These are phyloP conservation scores for Cordyceps cicadae DNA, from an alignment of 2,329 filamentous ascomycete genomes.

Conservation along the genomic window DNA sequence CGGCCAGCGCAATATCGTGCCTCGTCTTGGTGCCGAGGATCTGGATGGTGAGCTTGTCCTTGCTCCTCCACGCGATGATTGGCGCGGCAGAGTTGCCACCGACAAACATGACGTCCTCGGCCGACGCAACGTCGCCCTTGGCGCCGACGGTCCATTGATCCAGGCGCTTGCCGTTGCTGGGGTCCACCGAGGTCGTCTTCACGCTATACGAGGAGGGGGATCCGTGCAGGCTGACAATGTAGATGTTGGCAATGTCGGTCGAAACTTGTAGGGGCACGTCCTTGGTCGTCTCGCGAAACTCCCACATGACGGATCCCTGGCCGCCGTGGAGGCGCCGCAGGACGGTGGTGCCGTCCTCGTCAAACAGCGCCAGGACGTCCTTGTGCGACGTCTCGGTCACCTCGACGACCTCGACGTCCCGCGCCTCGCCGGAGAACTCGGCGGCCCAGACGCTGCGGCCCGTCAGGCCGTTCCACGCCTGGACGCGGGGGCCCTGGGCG, in stretches of 20 bases:
- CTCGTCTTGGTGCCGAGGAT: constrained; percentile 54
- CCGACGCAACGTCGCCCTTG: constrained; percentile 61
- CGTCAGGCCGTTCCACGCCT: constrained; percentile 75
- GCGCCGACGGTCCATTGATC: constrained; percentile 65
- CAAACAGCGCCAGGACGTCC: constrained; percentile 63
- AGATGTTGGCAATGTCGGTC: constrained; percentile 61
- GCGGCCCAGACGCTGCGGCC: constrained; percentile 72
- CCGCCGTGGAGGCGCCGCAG: constrained; percentile 66
- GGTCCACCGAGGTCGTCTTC: constrained; percentile 66
- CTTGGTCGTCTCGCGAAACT: constrained; percentile 58
- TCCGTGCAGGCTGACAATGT: constrained; percentile 68
- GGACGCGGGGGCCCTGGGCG: constrained; percentile 60
- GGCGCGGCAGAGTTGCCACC: constrained; percentile 68
- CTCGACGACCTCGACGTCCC: constrained; percentile 71
- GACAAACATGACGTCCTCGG: constrained; percentile 62
- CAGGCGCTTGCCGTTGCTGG: constrained; percentile 60
- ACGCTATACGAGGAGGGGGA: constrained; percentile 63
- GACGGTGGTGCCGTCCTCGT: constrained; percentile 47
- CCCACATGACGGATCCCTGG: constrained; percentile 71
- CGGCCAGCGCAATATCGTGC: constrained; percentile 44
- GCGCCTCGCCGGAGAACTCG: constrained; percentile 48
- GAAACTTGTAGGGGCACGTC: constrained; percentile 69
- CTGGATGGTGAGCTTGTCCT: constrained; percentile 60
- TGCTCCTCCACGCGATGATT: constrained; percentile 68
- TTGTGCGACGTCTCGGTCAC: constrained; percentile 55